Conservation (phyloP, 768 basidiomycete genomes). For the Tulasnella sp. region DNA sequence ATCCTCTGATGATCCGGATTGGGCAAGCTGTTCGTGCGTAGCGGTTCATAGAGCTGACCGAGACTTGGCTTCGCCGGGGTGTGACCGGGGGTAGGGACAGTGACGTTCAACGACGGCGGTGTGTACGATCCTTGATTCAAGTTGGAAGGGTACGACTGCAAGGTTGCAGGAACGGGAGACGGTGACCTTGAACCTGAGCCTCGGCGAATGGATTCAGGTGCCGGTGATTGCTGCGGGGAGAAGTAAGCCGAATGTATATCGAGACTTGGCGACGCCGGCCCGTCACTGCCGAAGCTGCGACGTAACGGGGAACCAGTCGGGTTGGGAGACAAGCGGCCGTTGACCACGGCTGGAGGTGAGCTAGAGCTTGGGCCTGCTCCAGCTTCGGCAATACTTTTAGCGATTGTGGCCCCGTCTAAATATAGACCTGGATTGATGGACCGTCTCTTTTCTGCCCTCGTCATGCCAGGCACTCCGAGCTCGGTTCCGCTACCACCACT, state of each 20-base stretch:
- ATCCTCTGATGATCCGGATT: background rate
- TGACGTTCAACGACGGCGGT: slow-evolving; percentile 25
- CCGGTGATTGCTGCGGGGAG: slow-evolving; percentile 10
- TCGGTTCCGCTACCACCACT: slow-evolving; percentile 25
- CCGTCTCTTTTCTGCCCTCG: slow-evolving; percentile 53
- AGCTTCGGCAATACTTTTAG: background rate
- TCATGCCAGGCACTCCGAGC: slow-evolving; percentile 44
- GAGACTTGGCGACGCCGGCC: background rate
- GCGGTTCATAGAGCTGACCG: background rate
- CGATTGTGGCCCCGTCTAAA: slow-evolving; percentile 42
- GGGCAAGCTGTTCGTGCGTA: background rate
- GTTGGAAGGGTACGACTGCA: slow-evolving; percentile 5
- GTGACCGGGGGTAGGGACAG: slow-evolving; percentile 1
- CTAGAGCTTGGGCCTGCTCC: background rate
- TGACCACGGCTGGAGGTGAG: slow-evolving; percentile 26
- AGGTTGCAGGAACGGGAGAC: slow-evolving; percentile 10
- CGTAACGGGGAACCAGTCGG: background rate
- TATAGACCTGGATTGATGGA: slow-evolving; percentile 60
- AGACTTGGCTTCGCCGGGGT: background rate
- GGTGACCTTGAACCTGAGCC: slow-evolving; percentile 11
- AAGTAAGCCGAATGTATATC: slow-evolving; percentile 10
- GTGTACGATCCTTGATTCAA: background rate
- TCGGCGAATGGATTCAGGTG: background rate
- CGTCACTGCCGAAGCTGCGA: background rate
- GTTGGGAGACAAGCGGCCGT: slow-evolving; percentile 28